phyloP scores from a whole-genome alignment of 106 monocot species.

The Alisma plantagoaquatica region DNA sequence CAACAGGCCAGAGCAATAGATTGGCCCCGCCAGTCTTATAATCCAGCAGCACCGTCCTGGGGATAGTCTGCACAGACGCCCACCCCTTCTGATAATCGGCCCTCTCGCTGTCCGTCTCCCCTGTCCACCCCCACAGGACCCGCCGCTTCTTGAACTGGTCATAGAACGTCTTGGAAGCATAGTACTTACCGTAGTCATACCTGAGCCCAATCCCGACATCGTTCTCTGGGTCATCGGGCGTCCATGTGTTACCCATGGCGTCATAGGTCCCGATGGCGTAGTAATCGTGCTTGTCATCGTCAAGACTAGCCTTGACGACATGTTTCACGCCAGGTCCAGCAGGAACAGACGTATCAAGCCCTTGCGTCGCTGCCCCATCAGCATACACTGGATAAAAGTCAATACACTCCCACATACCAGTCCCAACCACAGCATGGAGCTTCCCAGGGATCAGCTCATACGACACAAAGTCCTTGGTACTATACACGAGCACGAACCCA shows the following conservation, averaged over 20 bases:
- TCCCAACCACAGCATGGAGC: conserved; percentile 44
- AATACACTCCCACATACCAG: conserved; percentile 95
- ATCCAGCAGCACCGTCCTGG: conserved; percentile 47
- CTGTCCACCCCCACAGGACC: conserved; percentile 77
- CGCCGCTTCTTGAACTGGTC: conserved; percentile 42
- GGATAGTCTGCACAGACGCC: conserved; percentile 51
- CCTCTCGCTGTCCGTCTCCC: conserved; percentile 67
- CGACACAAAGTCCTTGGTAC: conserved; percentile 52
- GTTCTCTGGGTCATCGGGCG: conserved; percentile 46
- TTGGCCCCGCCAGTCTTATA: conserved; percentile 43
- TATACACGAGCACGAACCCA: conserved; percentile 25
- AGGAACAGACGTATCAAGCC: conserved; percentile 63
- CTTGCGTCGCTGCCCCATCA: conserved; percentile 4
- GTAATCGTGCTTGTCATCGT: conserved; percentile 74
- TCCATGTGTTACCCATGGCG: conserved; percentile 29
- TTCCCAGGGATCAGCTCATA: conserved; percentile 35
- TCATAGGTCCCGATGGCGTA: conserved; percentile 71
- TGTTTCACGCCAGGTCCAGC: conserved; percentile 38
- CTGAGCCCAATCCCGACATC: conserved; percentile 77
- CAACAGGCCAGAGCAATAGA: conserved; percentile 59
- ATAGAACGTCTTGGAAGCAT: conserved; percentile 92
- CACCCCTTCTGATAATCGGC: conserved; percentile 67
- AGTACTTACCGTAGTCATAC: conserved; percentile 79
- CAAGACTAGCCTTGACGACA: conserved; percentile 73
- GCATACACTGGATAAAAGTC: conserved; percentile 75